Base-by-base conservation (phyloP, 2,329 filamentous ascomycete species). In the Pseudocercospora cruenta region DNA sequence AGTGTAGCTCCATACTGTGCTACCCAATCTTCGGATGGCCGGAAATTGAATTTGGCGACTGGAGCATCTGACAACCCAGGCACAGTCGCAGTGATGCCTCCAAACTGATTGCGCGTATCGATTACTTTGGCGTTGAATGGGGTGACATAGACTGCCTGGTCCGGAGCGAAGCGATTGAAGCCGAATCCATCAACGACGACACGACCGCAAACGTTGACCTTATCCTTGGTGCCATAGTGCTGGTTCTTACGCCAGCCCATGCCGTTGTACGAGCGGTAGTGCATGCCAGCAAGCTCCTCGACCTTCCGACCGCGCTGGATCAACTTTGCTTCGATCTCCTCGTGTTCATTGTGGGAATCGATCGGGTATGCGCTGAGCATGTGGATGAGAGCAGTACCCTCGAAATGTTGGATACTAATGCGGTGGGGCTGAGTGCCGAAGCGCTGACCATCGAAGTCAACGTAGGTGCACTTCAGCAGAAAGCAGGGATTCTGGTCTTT, bases 231-330 rank as follows among this genome's bases (percentile, higher is more conserved):
- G 60, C 70, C 72, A 64, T 69, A 69, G 31, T 69, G 71, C 5
- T 73, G 67, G 5, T 77, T 76, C 4, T 77, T 70, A 26, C 73
- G 73, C 80, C 79, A 82, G 2, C 77, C 80, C 16, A 82, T 70
- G 5, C 84, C 84, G 28, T 82, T 78, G 68, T 86, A 86, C 1
- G 79, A 77, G 62, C 80, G 81, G 74, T 84, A 86, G 62, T 85
- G 81, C 26, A 81, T 81, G 1, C 84, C 84, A 49, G 79, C 80
- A 28, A 85, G 76, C 9, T 74, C 69, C 66, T 86, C 83, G 64
- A 83, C 80, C 54, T 79, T 78, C 19, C 77, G 78, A 6, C 84
- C 85, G 3, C 83, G 80, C 22, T 79, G 76, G 26, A 83, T 77
- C 9, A 86, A 75, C 5, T 76, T 73, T 12, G 75, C 65, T 9